Conservation (phyloP, 169 alveolate genomes). For the Perkinsus chesapeaki region DNA sequence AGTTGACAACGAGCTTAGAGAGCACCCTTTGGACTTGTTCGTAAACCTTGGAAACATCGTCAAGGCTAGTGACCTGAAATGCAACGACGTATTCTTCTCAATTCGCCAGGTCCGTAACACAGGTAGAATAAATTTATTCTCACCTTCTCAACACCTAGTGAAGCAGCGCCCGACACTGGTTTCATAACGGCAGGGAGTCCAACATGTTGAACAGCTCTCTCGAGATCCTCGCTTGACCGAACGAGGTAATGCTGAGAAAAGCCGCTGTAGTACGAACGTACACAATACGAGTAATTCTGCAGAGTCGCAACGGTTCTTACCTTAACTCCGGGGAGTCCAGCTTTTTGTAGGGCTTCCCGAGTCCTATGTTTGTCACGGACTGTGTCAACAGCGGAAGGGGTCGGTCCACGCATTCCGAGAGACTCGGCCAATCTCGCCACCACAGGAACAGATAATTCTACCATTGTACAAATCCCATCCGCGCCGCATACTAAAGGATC, state of each 20-base stretch:
- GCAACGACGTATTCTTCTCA: neutral
- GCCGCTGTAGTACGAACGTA: neutral
- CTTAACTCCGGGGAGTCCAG: neutral
- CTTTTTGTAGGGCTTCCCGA: neutral
- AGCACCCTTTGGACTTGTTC: neutral
- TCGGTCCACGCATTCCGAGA: neutral
- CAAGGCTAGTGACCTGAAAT: neutral
- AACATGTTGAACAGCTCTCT: neutral
- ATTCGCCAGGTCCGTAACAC: no score
- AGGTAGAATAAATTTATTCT: neutral
- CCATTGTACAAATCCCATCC: neutral
- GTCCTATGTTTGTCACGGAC: neutral
- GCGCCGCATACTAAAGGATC: neutral
- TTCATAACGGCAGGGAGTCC: neutral
- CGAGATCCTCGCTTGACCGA: neutral
- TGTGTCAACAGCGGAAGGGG: neutral
- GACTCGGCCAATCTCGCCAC: neutral
- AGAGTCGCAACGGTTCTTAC: neutral
- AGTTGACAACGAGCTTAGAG: neutral
- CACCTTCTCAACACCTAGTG: neutral
- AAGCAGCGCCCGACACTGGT: neutral
- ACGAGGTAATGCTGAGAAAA: neutral
- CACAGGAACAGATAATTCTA: neutral
- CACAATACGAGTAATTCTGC: neutral
- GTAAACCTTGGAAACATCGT: neutral